Base-by-base conservation (phyloP, 306 rosid species). In the Leucaena leucocephala region DNA sequence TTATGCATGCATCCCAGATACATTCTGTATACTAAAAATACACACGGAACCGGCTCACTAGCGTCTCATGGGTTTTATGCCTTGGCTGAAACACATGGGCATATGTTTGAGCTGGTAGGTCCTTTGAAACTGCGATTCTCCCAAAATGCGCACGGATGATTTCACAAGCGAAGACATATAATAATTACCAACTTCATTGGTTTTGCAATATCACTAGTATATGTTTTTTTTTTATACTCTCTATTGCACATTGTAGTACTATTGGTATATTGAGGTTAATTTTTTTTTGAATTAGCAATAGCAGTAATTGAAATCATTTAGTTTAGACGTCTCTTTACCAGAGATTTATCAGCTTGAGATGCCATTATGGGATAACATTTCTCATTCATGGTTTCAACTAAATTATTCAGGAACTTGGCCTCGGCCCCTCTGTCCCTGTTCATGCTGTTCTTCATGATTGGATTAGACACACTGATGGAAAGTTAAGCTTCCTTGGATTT, bases 381-480 rank as follows among this genome's bases (percentile, higher is more conserved):
- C 85, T 85, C 79, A 89, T 85, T 48, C 27, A 45, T 82, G 81
- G 67, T 67, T 44, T 72, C 67, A n/a, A 70, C 76, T 68, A 62
- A 62, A 70, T 33, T 69, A 84, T 72, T 54, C 93, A 94, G 98
- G 98, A 94, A 84, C 96, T 94, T 79, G 93, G 98, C 36, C 93
- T 94, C 5, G 87, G 98, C 72, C 97, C 98, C 61, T 84, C 96
- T 10, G 97, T 92, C 58, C 98, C 98, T 16, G 91, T 94, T 83
- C 97, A 94, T 78, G 87, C 94, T 3, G 96, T 94, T 85, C 96
- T 94, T 80, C 96, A 92, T 27, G 98, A 94, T 81, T 94, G 98
- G 98, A 90, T 94, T 78, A 81, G 98, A 85, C 98, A 90, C 86
- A 89, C 91, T 0, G 97, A 94, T 79, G 97, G 98, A 74, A 94